Base-by-base conservation (phyloP, 345 rosid genomes). In the Punica granatum region DNA sequence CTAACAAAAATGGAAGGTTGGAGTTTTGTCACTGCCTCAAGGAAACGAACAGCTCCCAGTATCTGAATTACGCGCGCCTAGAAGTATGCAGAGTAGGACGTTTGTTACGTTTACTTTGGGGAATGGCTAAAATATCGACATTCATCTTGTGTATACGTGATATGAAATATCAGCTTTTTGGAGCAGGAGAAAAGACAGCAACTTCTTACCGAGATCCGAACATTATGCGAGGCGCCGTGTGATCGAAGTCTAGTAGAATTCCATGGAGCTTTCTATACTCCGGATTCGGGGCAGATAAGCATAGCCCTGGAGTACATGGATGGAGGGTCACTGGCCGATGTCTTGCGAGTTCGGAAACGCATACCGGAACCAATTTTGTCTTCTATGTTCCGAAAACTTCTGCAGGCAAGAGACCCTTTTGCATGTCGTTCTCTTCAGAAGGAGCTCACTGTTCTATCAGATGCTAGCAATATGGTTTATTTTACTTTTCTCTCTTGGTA, bases 261-360 rank as follows among this genome's bases (percentile, higher is more conserved):
- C 82, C 94, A 90, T 48, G 96, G 98, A 37, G 98, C 98, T 53
- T 93, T 88, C 77, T 93, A 93, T 75, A 81, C 86, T 77, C 96
- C 98, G 0, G 96, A 89, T 68, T 87, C 97, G 0, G 97, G 98
- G 69, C 96, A 90, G 80, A 93, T 93, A 73, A 93, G 94, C 80
- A 90, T 90, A 74, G 98, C 98, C 68, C 87, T 90, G 71, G 98
- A 93, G 76, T 93, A 89, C 72, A 90, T 93, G 98, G 87, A 90
- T 78, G 98, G 94, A 63, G 98, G 98, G 4, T 93, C 98, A 71
- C 78, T 93, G 70, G 97, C 94, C 23, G 98, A 93, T 76, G 79
- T 93, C 69, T 76, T 93, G 72, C 84, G 80, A 70, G 73, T 77
- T 65, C 68, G 35, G 71, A 84, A 81, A 83, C 78, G 69, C 71